Evolutionary conservation across 176 grass and related monocot genomes (phyloP), one percentile per base, ranked within the genome.

Genomic region (Aegilops speltoides): DNA sequence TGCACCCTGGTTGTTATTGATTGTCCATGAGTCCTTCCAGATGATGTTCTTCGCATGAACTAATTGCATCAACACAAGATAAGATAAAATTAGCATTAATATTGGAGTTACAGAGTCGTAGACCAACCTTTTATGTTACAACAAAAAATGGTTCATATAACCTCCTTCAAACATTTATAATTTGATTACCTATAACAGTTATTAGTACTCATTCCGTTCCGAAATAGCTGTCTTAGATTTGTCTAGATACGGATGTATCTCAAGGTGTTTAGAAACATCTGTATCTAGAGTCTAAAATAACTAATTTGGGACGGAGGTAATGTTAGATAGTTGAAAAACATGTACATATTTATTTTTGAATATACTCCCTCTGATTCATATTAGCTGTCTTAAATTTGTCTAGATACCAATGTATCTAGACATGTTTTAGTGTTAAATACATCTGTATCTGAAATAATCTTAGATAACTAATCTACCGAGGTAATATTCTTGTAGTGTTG

Each of bases 21-120:
- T 83, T 23, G 73, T 90, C 89, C 79, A 87, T 83, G 31, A 90
- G 50, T 3, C 88, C 28, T 82, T 20, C 0, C 31, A 31, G 73
- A 24, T 40, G 84, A 20, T 19, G 38, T 65, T 43, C 84, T 79
- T 83, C 73, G 65, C 73, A 90, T 86, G 84, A 90, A 90, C 84
- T 90, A 16, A 32, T 50, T 31, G 45, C 23, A 22, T 28, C 2
- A 15, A 41, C 46, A 32, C 3, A 60, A 0, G 0, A n/a, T 29
- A 38, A 57, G 15, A 57, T 57, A 38, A 70, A 10, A 37, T 11
- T 70, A 70, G 9, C 36, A 45, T 73, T 43, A 73, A 72, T 41
- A 72, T n/a, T 41, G 10, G 22, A 70, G 33, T 38, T 22, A 70
- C 33, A 70, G 9, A 73, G 22, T 38, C 22, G 2, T 2, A 12